These are phyloP conservation scores for Aspergillus asperescens DNA, from an alignment of 495 filamentous ascomycete species.

Conservation along the genomic window DNA sequence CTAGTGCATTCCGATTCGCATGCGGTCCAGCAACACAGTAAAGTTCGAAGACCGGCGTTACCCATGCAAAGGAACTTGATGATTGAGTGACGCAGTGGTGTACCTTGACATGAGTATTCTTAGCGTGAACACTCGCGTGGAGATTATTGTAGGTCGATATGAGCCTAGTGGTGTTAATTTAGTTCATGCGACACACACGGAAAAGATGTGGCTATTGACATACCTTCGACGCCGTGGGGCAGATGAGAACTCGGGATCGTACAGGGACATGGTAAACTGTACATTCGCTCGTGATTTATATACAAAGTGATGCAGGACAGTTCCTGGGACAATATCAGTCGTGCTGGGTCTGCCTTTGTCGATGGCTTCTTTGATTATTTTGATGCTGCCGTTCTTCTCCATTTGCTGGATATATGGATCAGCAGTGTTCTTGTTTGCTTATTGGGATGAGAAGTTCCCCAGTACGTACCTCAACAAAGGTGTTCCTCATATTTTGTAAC, in stretches of 20 bases:
- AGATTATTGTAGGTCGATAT: slow-evolving; percentile 80
- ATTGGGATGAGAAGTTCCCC: background rate
- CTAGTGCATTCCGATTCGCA: slow-evolving; percentile 68
- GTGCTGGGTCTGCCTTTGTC: slow-evolving; percentile 61
- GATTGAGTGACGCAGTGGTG: slow-evolving; percentile 70
- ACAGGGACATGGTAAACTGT: slow-evolving; percentile 88
- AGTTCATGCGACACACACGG: too few species aligned
- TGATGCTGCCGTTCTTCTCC: slow-evolving; percentile 67
- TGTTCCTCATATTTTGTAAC: slow-evolving; percentile 76
- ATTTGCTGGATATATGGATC: slow-evolving; percentile 43
- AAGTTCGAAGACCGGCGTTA: slow-evolving; percentile 83
- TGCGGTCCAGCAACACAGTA: slow-evolving; percentile 87
- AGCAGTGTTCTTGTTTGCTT: background rate
- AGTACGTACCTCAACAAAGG: slow-evolving; percentile 57
- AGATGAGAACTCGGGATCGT: slow-evolving; percentile 63
- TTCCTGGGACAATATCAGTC: slow-evolving; percentile 72
- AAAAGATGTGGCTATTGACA: slow-evolving; percentile 1
- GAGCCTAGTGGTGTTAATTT: slow-evolving; percentile 44
- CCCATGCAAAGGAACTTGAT: slow-evolving; percentile 78
- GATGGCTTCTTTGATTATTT: slow-evolving; percentile 67
- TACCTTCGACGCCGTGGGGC: slow-evolving; percentile 61
- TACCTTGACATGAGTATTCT: slow-evolving; percentile 77
- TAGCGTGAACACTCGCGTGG: slow-evolving; percentile 77
- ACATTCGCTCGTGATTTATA: slow-evolving; percentile 93
- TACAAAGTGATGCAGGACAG: slow-evolving; percentile 80